These are phyloP conservation scores for Solanum corneliomulleri DNA, from an alignment of 257 asterid genomes.

Conservation along the genomic window DNA sequence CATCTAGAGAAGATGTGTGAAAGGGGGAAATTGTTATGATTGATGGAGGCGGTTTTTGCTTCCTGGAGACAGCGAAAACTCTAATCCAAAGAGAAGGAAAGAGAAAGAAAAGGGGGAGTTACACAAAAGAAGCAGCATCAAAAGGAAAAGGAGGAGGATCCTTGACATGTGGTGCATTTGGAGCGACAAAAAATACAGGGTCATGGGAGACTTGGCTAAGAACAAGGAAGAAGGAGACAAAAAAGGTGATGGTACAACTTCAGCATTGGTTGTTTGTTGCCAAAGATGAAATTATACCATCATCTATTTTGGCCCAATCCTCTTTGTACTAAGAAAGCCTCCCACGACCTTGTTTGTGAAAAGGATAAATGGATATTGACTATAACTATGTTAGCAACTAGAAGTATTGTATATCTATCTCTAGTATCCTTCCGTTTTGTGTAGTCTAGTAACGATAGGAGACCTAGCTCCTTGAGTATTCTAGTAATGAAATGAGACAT, in stretches of 20 bases:
- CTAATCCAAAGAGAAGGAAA: neutral
- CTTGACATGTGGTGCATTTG: neutral
- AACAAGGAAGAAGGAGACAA: neutral
- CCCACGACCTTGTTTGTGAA: no score
- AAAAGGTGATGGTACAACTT: neutral
- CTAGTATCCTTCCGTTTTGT: no score
- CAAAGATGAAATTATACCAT: no score
- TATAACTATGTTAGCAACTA: no score
- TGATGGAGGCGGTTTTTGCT: neutral
- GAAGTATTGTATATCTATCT: no score
- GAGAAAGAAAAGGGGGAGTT: neutral
- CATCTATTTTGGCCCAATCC: no score
- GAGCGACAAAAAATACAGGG: neutral
- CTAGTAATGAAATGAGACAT: no score
- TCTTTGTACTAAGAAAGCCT: no score
- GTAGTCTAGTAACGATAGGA: no score
- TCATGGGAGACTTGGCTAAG: neutral
- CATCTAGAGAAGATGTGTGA: slow-evolving; percentile 16
- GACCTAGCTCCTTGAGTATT: no score
- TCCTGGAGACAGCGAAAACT: neutral
- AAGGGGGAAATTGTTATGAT: neutral
- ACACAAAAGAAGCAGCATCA: neutral
- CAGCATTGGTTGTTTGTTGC: neutral
- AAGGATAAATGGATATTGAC: no score
- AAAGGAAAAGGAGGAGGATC: neutral